Evolutionary conservation across 2,329 filamentous ascomycete genomes (phyloP).

Genomic region (Thelonectria rubi): DNA sequence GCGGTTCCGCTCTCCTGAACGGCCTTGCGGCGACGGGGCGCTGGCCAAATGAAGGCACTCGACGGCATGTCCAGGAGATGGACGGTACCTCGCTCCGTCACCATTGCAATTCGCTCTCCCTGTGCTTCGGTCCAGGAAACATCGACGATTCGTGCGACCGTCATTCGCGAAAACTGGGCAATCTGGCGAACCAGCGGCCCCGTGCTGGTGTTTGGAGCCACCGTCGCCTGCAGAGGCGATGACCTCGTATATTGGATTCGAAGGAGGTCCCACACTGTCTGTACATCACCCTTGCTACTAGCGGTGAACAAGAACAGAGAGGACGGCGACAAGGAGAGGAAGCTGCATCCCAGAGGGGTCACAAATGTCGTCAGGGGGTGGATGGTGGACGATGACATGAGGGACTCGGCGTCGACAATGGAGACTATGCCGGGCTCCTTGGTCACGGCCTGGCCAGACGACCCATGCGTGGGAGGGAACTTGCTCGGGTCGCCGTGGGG

Average conservation of each 20-base stretch:
- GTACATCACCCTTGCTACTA: constrained; percentile 84
- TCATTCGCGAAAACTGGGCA: constrained; percentile 89
- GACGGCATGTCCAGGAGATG: constrained; percentile 89
- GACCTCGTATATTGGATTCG: constrained; percentile 70
- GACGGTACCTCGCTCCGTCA: constrained; percentile 94
- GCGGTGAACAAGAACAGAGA: constrained; percentile 80
- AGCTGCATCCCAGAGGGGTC: constrained; percentile 79
- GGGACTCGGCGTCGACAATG: constrained; percentile 73
- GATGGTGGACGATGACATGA: constrained; percentile 61
- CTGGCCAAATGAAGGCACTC: constrained; percentile 87
- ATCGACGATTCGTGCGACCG: constrained; percentile 88
- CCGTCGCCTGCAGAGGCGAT: constrained; percentile 63
- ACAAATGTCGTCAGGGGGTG: constrained; percentile 77
- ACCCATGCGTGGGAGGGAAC: constrained; percentile 81
- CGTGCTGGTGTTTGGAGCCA: constrained; percentile 54
- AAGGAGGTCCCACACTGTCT: constrained; percentile 83
- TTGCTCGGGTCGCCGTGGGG: constrained; percentile 59
- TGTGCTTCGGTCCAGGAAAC: constrained; percentile 86
- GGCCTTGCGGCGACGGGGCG: constrained; percentile 65
- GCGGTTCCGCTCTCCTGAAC: constrained; percentile 56
- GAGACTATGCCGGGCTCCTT: constrained; percentile 80
- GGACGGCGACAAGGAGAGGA: constrained; percentile 79
- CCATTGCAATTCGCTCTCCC: constrained; percentile 84
- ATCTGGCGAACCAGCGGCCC: constrained; percentile 79
- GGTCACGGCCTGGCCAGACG: constrained; percentile 62